Conservation (phyloP, 164 flowering plant genomes). For the Houttuynia cordata region DNA sequence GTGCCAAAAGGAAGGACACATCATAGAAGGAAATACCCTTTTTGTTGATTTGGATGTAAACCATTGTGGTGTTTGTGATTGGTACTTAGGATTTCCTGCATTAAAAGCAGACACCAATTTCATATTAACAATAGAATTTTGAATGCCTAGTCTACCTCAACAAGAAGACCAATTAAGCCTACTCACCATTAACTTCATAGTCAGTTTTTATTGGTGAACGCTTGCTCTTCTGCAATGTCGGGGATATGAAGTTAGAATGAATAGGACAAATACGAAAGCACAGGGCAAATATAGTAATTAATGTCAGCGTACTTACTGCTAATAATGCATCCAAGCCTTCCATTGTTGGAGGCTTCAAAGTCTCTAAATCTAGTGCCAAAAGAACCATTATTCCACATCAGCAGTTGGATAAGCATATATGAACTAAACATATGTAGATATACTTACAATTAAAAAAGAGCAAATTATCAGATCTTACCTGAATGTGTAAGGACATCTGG, state of each 20-base stretch:
- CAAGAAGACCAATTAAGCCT: neutral
- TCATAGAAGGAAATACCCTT: slow-evolving; percentile 34
- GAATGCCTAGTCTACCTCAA: neutral
- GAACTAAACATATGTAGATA: neutral
- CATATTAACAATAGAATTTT: neutral
- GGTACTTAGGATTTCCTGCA: slow-evolving; percentile 37
- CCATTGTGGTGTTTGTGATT: slow-evolving; percentile 54
- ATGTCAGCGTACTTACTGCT: slow-evolving; percentile 36
- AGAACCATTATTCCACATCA: neutral
- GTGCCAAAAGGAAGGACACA: neutral
- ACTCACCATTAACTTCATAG: slow-evolving; percentile 41
- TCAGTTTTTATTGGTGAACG: slow-evolving; percentile 28
- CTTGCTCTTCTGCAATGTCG: slow-evolving; percentile 33
- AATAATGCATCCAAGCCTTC: slow-evolving; percentile 66
- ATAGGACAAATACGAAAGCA: neutral
- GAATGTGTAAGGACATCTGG: slow-evolving; percentile 36
- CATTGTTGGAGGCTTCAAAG: slow-evolving; percentile 36
- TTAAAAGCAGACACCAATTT: neutral
- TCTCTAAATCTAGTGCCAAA: slow-evolving; percentile 19
- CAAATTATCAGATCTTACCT: slow-evolving; percentile 20
- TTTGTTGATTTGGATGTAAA: slow-evolving; percentile 68
- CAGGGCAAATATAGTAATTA: neutral
- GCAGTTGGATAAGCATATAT: neutral
- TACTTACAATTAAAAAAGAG: neutral
- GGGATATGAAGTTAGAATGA: neutral